These are phyloP conservation scores for Lanmaoa rubissima DNA, from an alignment of 768 basidiomycete genomes.

Conservation along the genomic window DNA sequence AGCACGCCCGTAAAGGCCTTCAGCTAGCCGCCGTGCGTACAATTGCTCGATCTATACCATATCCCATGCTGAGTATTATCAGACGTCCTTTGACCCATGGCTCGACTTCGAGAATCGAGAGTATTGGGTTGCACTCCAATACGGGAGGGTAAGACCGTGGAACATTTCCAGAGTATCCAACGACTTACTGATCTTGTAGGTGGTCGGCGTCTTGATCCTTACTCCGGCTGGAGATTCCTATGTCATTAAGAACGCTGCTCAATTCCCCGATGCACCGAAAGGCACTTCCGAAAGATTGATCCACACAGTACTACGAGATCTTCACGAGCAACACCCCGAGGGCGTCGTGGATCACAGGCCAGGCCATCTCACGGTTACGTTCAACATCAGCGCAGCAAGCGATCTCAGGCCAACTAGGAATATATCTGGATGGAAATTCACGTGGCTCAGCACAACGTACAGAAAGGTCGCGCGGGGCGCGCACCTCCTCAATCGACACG, in stretches of 20 bases:
- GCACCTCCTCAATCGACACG: slow-evolving; percentile 40
- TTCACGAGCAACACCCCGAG: slow-evolving; percentile 33
- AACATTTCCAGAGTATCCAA: no score
- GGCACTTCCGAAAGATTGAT: slow-evolving; percentile 56
- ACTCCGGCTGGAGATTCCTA: slow-evolving; percentile 47
- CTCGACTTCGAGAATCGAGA: slow-evolving; percentile 52
- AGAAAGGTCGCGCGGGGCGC: slow-evolving; percentile 38
- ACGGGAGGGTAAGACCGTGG: neutral
- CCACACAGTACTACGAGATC: slow-evolving; percentile 42
- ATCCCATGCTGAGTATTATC: neutral
- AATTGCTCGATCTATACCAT: neutral
- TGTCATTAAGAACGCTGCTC: slow-evolving; percentile 55
- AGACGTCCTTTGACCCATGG: slow-evolving; percentile 53
- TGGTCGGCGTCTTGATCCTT: slow-evolving; percentile 50
- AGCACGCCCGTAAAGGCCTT: slow-evolving; percentile 47
- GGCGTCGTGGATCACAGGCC: neutral
- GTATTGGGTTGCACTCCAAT: slow-evolving; percentile 53
- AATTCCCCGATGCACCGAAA: slow-evolving; percentile 52
- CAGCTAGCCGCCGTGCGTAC: slow-evolving; percentile 51
- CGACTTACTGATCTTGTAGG: slow-evolving; percentile 18
- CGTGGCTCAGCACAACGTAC: slow-evolving; percentile 44
- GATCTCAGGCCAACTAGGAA: slow-evolving; percentile 41
- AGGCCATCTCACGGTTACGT: slow-evolving; percentile 38
- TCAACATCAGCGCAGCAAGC: slow-evolving; percentile 47
- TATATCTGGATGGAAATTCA: slow-evolving; percentile 47